Percentiles rank a stretch among this genome's conserved stretches.
These are phyloP conservation scores for Heterobasidion annosum DNA, from an alignment of 1,284 basidiomycete genomes.

Conservation along the genomic window DNA sequence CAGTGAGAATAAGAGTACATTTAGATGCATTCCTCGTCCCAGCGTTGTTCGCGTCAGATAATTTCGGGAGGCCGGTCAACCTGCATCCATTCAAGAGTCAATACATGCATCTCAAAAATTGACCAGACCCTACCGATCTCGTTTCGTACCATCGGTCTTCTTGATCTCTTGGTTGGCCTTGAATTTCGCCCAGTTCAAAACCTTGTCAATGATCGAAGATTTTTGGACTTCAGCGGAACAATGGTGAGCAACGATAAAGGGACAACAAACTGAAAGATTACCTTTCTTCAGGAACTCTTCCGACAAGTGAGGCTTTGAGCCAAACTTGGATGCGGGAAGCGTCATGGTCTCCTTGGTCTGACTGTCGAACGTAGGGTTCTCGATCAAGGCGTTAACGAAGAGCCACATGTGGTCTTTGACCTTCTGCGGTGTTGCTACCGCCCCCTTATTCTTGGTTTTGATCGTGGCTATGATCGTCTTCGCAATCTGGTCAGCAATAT, in stretches of 20 bases:
- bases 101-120: background rate
- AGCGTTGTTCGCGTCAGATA: conserved; percentile 97
- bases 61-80: conserved; percentile 86
- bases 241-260: conserved; percentile 7
- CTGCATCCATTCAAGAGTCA: conserved; percentile 24
- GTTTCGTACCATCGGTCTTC: conserved; percentile 94
- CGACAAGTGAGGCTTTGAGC: conserved; percentile 73
- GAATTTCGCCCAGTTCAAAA: conserved; percentile 94
- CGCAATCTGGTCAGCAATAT: conserved; percentile 85
- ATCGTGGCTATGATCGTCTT: conserved; percentile 78
- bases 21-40: conserved; percentile 75
- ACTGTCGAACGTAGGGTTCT: conserved; percentile 99
- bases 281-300: conserved; percentile 98
- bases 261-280: conserved; percentile 19
- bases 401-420: conserved; percentile 99
- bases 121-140: conserved; percentile 54
- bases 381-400: conserved; percentile 94
- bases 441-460: conserved; percentile 94
- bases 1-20: conserved; percentile 96
- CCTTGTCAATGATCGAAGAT: conserved; percentile 86
- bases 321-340: conserved; percentile 84
- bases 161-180: conserved; percentile 96
- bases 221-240: conserved; percentile 58
- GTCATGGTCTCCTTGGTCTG: conserved; percentile 98
- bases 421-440: conserved; percentile 86